phyloP scores from a whole-genome alignment of 1,284 basidiomycete genomes.

The Microbotryum intermedium region DNA sequence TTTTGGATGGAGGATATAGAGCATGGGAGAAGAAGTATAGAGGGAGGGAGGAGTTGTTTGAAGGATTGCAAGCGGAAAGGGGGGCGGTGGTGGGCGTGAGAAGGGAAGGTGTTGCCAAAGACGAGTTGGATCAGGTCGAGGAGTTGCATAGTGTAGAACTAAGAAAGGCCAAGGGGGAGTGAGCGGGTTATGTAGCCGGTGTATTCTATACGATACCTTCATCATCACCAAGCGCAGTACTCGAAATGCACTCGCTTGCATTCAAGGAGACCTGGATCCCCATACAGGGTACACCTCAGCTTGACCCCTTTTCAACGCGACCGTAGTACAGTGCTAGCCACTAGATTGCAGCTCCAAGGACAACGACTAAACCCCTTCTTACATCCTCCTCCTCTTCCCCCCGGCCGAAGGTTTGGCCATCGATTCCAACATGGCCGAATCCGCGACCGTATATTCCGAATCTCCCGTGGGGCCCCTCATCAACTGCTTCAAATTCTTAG shows the following conservation, averaged over 20 bases:
- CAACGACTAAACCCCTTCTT: background rate
- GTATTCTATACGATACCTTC: too few relatives aligned
- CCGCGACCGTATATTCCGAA: conserved; percentile 27
- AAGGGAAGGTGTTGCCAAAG: too few relatives aligned
- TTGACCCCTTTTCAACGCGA: too few relatives aligned
- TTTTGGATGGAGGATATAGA: conserved; percentile 13
- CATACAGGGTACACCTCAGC: too few relatives aligned
- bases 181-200: too few relatives aligned
- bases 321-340: too few relatives aligned
- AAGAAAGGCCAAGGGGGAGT: too few relatives aligned
- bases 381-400: background rate
- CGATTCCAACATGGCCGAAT: conserved; percentile 3
- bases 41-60: conserved; percentile 11
- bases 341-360: too few relatives aligned
- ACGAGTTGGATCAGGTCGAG: conserved; percentile 10
- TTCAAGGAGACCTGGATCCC: too few relatives aligned
- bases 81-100: background rate
- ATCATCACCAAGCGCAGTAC: too few relatives aligned
- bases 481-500: conserved; percentile 17
- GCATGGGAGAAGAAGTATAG: conserved; percentile 8
- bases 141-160: too few relatives aligned
- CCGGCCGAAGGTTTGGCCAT: background rate
- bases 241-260: too few relatives aligned
- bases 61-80: background rate
- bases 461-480: conserved; percentile 22